Evolutionary conservation across 2,329 filamentous ascomycete species (phyloP), one percentile per base, ranked within the genome.

Genomic region (Chaetomium sp.): DNA sequence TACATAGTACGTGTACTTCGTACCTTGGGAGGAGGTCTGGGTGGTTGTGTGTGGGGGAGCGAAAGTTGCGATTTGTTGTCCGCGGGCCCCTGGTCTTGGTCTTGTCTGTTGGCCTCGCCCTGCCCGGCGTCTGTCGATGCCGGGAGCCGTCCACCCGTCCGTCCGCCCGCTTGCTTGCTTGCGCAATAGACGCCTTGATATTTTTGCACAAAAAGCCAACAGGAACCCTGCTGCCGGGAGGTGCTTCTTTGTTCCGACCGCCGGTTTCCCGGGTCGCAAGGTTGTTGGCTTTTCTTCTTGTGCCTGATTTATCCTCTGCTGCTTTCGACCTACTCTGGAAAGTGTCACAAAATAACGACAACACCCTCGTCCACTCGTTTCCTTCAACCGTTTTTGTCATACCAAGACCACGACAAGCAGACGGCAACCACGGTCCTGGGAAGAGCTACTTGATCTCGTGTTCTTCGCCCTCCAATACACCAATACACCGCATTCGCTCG

Each of bases 151-250:
- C 47, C 19, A 27, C 19, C 19, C 19, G 19, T 27, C 19, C 19
- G 19, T 27, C 19, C 19, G 19, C 19, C 19, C 19, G 19, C 19
- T 27, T 27, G 19, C 19, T 27, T 27, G 19, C 19, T 27, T 27
- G 19, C 19, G 19, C 19, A 27, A 27, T 27, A 61, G 53, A 51
- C 45, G 38, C 55, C 54, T 38, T 58, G 42, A 56, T 52, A 50
- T 47, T 50, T 27, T 9, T 38, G 45, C 62, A 62, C 53, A 63
- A 61, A 59, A 59, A 33, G 37, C 51, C 41, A 19, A 44, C 53
- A 19, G 36, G 36, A 52, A 27, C 19, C 19, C 19, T 27, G 19
- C 19, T 27, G 19, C 19, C 19, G 19, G 19, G 19, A 27, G 19
- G 19, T 27, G 19, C 19, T 27, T 27, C 19, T 49, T 54, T 38